These are phyloP conservation scores for Willaertia magna DNA, from an alignment of 208 protist genomes.

Conservation along the genomic window DNA sequence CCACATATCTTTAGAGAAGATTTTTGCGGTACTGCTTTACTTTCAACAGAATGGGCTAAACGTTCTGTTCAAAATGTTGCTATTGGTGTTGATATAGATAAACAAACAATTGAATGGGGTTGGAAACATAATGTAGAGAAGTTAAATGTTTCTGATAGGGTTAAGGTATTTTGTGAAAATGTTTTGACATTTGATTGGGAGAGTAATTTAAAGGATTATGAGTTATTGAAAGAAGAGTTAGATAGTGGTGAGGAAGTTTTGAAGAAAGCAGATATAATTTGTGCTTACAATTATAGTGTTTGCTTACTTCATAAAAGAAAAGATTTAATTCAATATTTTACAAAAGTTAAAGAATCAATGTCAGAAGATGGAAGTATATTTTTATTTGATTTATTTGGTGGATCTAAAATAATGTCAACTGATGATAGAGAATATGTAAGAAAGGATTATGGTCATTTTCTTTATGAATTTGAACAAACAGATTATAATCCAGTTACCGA, in stretches of 20 bases:
- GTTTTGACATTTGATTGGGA: neutral
- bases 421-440: neutral
- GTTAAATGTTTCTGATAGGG: neutral
- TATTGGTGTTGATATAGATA: neutral
- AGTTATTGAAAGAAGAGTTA: neutral
- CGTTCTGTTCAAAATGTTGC: neutral
- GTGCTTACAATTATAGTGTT: neutral
- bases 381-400: neutral
- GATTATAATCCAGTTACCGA: neutral
- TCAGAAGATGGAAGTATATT: neutral
- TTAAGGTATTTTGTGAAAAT: neutral
- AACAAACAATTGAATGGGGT: neutral
- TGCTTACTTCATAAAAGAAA: neutral
- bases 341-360: neutral
- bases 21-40: neutral
- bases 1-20: neutral
- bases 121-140: neutral
- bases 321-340: neutral
- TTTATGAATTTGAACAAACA: neutral
- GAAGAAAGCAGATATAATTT: neutral
- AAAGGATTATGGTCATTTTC: neutral
- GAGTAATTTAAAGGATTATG: neutral
- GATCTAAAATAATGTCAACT: neutral
- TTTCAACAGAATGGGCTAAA: neutral
- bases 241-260: neutral